A percentile compares a stretch with the other conserved stretches of the same genome.
These are phyloP conservation scores for Eucalyptus cloeziana DNA, from an alignment of 345 rosid species.

Conservation along the genomic window DNA sequence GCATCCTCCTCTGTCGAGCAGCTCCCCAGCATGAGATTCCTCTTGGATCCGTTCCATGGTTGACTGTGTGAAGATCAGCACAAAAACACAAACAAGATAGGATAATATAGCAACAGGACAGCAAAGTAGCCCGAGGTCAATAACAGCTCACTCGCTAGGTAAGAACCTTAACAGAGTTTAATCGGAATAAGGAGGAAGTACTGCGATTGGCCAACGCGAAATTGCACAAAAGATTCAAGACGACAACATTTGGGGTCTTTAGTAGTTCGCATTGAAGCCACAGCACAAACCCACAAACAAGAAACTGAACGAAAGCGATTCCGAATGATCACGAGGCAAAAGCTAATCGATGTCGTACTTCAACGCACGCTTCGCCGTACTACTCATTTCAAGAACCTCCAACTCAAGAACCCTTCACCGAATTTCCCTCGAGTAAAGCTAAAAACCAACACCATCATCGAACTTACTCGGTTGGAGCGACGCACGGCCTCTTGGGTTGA, in stretches of 20 bases:
- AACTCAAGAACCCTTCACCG: not conserved
- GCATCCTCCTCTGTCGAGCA: not conserved
- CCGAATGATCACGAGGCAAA: too few relatives aligned
- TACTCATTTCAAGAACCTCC: not conserved
- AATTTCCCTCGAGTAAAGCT: not conserved
- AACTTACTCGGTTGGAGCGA: not conserved
- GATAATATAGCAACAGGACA: not conserved
- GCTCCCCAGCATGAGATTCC: accelerated
- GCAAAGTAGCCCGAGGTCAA: not conserved
- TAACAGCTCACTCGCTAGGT: not conserved
- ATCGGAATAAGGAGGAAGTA: not conserved
- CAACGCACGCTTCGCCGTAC: not conserved
- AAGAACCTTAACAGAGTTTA: accelerated
- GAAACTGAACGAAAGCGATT: too few relatives aligned
- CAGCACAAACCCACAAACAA: not conserved
- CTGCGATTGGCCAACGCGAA: accelerated
- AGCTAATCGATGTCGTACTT: not conserved
- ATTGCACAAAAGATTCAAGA: accelerated
- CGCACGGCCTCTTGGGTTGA: not conserved
- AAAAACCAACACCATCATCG: not conserved
- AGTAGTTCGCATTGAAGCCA: accelerated
- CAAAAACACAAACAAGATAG: not conserved
- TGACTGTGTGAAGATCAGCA: not conserved
- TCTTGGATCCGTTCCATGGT: not conserved
- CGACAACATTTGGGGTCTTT: not conserved